Conservation (phyloP, 2,329 filamentous ascomycete species). For the Xylariaceae sp. region DNA sequence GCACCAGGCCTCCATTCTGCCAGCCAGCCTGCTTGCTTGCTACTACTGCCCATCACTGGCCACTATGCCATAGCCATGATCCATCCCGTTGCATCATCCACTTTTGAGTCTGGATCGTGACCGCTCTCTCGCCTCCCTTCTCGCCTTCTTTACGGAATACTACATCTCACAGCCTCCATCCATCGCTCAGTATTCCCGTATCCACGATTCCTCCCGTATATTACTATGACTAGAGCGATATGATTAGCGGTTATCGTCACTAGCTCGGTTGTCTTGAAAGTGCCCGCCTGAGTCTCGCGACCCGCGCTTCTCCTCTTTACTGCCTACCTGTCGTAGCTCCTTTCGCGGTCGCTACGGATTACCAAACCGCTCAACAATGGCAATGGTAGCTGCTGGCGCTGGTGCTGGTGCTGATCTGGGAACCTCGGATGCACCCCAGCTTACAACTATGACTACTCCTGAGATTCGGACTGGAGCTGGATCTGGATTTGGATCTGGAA, state of each 20-base stretch:
- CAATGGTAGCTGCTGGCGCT: slow-evolving; percentile 25
- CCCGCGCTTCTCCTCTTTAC: background rate
- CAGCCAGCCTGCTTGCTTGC: background rate
- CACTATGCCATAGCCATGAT: too few species aligned
- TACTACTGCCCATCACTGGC: too few species aligned
- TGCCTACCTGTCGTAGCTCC: background rate
- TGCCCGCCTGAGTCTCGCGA: background rate
- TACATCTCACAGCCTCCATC: background rate
- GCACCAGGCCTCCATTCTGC: background rate
- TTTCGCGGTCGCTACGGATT: background rate
- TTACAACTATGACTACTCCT: slow-evolving; percentile 4
- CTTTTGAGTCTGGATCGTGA: slow-evolving; percentile 8
- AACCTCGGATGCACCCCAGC: slow-evolving; percentile 25
- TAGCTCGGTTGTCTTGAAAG: background rate
- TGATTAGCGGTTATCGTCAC: slow-evolving; percentile 2
- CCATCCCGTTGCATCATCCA: slow-evolving; percentile 6
- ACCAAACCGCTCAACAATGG: slow-evolving; percentile 11
- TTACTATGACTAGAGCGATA: background rate
- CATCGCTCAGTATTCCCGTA: background rate
- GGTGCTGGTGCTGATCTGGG: slow-evolving; percentile 26
- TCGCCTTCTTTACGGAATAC: slow-evolving; percentile 4
- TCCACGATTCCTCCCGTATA: background rate
- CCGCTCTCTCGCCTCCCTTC: background rate
- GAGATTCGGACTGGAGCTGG: slow-evolving; percentile 10
- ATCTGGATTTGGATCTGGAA: background rate